Base-by-base conservation (phyloP, 768 basidiomycete genomes). In the Tubosaeta brunneosetosa region DNA sequence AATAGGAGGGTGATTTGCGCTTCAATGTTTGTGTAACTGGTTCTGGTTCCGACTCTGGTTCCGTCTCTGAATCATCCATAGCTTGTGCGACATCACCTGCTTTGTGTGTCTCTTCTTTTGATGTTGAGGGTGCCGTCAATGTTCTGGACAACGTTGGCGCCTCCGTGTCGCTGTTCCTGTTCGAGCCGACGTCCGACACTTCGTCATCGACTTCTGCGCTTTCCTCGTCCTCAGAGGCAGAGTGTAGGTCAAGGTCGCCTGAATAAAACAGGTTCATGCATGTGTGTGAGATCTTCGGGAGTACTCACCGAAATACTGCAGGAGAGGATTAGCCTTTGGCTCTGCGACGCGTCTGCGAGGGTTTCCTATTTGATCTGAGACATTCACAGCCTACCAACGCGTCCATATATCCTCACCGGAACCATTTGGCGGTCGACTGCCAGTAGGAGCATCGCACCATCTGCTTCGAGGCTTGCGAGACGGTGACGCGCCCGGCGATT, bases 211-310 rank as follows among this genome's bases (percentile, higher is more conserved):
- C 60, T 7, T 56, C 63, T 32, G 55, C 49, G 7, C 0, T 34
- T 36, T 63, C 60, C 3, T 67, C 68, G 16, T 69, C 64, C 56
- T 82, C 81, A 8, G 77, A 79, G 19, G 74, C 81, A 26, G 81
- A 82, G 29, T 80, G 77, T 16, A 83, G 60, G 36, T 75, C 76
- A 36, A 84, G 58, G 41, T 76, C 71, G 7, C 66, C 77, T 74
- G 52, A 44, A 59, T 2, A 19, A 34, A 51, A 14, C 7, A 14
- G 47, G 16, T 19, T 55, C 32, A 53, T 33, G n/a, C 7, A 29
- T 25, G 12, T 32, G 5, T 0, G 17, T 36, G 16, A 47, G 16
- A 17, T 33, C 19, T 6, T 1, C 2, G 6, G 25, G 4, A 36
- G 4, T 14, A 14, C 74, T 29, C 52, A 78, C 81, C 75, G 49